Conservation (phyloP, 371 early-diverging fungal genomes). For the Mortierella sp. region DNA sequence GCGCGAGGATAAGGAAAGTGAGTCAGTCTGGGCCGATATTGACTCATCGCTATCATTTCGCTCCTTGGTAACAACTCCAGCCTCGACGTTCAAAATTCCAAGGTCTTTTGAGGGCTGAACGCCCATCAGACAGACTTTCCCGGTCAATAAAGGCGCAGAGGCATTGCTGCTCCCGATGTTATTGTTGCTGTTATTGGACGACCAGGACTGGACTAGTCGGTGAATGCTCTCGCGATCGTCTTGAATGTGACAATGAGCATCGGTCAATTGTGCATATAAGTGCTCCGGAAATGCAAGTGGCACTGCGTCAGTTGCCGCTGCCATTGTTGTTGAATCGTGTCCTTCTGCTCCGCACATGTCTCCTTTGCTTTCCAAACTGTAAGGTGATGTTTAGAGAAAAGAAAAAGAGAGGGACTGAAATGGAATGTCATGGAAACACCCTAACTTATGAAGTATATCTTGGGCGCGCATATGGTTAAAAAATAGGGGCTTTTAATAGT, state of each 20-base stretch:
- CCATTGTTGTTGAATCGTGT: constrained; percentile 7
- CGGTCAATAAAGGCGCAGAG: constrained; percentile 10
- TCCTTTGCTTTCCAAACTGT: not conserved
- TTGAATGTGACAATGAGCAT: constrained; percentile 57
- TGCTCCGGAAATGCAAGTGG: constrained; percentile 15
- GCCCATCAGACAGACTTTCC: constrained; percentile 52
- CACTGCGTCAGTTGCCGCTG: not conserved
- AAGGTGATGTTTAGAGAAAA: not conserved
- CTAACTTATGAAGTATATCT: too few species aligned
- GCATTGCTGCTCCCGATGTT: too few species aligned
- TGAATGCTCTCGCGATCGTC: constrained; percentile 46
- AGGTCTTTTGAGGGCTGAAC: constrained; percentile 50
- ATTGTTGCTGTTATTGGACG: not conserved
- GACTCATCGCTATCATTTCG: not conserved
- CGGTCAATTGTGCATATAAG: constrained; percentile 31
- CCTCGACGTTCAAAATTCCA: not conserved
- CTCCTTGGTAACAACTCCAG: too few species aligned
- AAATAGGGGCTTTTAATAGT: too few species aligned
- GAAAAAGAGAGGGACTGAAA: not conserved
- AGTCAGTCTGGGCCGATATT: constrained; percentile 2
- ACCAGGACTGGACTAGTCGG: constrained; percentile 33
- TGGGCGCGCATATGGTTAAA: too few species aligned
- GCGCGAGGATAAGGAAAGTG: constrained; percentile 4
- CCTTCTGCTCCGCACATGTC: constrained; percentile 40
- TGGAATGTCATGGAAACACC: constrained; percentile 2